These are phyloP conservation scores for Candida yuanshanica DNA, from an alignment of 805 yeast species.

Conservation along the genomic window DNA sequence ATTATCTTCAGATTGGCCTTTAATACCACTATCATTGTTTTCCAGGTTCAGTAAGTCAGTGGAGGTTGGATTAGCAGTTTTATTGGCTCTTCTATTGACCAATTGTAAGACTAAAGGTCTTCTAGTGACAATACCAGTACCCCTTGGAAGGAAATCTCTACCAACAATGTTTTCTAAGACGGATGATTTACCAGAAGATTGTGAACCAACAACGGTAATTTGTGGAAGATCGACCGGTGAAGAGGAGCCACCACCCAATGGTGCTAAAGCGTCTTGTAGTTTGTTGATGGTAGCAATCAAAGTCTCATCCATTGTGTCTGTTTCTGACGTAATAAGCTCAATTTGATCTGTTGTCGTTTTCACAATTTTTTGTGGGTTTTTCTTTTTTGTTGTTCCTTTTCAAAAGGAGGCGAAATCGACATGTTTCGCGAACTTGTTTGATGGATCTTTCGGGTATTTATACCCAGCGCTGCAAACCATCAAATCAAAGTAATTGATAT, in stretches of 20 bases:
- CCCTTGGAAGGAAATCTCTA: conserved; percentile 85
- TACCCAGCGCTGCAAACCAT: neutral
- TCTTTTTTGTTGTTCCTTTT: too few species aligned
- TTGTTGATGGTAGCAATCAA: conserved; percentile 73
- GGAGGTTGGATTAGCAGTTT: conserved; percentile 15
- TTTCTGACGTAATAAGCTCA: neutral
- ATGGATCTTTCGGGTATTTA: too few species aligned
- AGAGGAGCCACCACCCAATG: conserved; percentile 72
- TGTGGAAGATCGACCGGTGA: conserved; percentile 90
- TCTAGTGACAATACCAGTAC: conserved; percentile 89
- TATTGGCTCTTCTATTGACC: conserved; percentile 57
- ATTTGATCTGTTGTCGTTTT: conserved; percentile 1
- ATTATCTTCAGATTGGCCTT: conserved; percentile 58
- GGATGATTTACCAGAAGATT: conserved; percentile 83
- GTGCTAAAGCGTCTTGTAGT: conserved; percentile 82
- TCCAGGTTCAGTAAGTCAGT: conserved; percentile 32
- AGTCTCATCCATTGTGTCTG: conserved; percentile 57
- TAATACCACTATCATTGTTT: conserved; percentile 34
- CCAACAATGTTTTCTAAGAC: conserved; percentile 90
- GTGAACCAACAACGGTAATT: conserved; percentile 93
- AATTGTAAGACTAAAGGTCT: conserved; percentile 81
- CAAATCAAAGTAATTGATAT: neutral
- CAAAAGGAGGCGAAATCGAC: conserved; percentile 5
- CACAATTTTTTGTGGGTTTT: conserved; percentile 1
- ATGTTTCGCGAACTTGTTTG: conserved; percentile 1